These are phyloP conservation scores for Coprinellus aureogranulatus DNA, from an alignment of 768 basidiomycete genomes.

Conservation along the genomic window DNA sequence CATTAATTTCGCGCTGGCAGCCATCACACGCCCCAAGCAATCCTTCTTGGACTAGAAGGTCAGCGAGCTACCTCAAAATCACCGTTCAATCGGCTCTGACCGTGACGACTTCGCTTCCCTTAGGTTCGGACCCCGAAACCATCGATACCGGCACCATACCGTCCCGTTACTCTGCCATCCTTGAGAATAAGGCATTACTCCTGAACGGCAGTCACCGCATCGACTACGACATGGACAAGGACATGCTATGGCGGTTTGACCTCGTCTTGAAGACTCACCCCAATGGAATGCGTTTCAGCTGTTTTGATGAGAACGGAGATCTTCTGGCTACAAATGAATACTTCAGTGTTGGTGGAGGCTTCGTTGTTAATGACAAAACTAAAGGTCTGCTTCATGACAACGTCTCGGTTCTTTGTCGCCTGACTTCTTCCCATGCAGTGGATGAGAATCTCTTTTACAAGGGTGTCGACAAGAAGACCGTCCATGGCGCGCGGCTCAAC, in stretches of 20 bases:
- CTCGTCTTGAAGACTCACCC: conserved; percentile 86
- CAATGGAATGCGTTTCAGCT: conserved; percentile 92
- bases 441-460: conserved; percentile 97
- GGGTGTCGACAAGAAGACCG: conserved; percentile 77
- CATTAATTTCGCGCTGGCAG: conserved; percentile 31
- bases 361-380: conserved; percentile 93
- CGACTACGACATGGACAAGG: conserved; percentile 80
- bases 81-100: conserved; percentile 1
- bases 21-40: conserved; percentile 85
- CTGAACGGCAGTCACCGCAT: conserved; percentile 77
- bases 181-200: conserved; percentile 60
- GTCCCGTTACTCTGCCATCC: conserved; percentile 68
- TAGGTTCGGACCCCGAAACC: conserved; percentile 87
- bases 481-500: conserved; percentile 77
- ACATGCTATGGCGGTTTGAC: conserved; percentile 93
- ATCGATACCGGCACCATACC: conserved; percentile 85
- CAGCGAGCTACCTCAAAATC: conserved; percentile 6
- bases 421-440: conserved; percentile 36
- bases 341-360: conserved; percentile 91
- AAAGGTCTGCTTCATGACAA: conserved; percentile 50
- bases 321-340: conserved; percentile 94
- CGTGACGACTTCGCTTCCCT: not conserved
- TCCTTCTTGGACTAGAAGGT: conserved; percentile 80
- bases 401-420: not conserved
- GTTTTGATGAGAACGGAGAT: conserved; percentile 77